Evolutionary conservation across 805 yeast species (phyloP).

Genomic region (Saccharomycopsis synnaedendra): DNA sequence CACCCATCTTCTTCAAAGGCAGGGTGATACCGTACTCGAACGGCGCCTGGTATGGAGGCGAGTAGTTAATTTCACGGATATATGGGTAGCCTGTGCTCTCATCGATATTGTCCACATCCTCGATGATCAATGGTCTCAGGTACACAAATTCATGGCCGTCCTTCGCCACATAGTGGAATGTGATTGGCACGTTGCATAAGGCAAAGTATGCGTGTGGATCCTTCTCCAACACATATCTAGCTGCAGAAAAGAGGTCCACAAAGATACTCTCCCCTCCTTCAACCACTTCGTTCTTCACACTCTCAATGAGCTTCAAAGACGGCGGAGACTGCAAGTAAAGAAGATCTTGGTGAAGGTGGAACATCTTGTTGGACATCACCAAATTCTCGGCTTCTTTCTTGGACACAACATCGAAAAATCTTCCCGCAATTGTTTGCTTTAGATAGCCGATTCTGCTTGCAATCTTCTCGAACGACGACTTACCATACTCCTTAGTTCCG

Average conservation of each 20-base stretch:
- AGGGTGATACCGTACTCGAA: constrained; percentile 45
- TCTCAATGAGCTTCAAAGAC: constrained; percentile 61
- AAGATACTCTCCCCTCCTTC: constrained; percentile 60
- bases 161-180: constrained; percentile 53
- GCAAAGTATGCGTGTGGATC: constrained; percentile 60
- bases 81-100: constrained; percentile 22
- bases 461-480: constrained; percentile 28
- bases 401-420: constrained; percentile 53
- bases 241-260: constrained; percentile 62
- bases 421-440: constrained; percentile 62
- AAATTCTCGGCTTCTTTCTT: constrained; percentile 48
- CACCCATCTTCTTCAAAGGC: constrained; percentile 19
- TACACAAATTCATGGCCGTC: constrained; percentile 51
- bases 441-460: constrained; percentile 55
- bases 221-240: constrained; percentile 35
- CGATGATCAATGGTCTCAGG: constrained; percentile 52
- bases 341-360: constrained; percentile 72
- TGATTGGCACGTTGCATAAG: constrained; percentile 48
- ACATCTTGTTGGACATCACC: constrained; percentile 51
- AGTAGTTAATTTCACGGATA: constrained; percentile 54
- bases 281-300: constrained; percentile 32
- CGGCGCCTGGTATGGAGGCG: constrained; percentile 81
- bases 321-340: constrained; percentile 75
- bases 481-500: constrained; percentile 17
- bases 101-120: constrained; percentile 29